Percentiles rank a stretch among this genome's conserved stretches.
Evolutionary conservation across 768 basidiomycete genomes (phyloP).

Genomic region (Boletus sp.): DNA sequence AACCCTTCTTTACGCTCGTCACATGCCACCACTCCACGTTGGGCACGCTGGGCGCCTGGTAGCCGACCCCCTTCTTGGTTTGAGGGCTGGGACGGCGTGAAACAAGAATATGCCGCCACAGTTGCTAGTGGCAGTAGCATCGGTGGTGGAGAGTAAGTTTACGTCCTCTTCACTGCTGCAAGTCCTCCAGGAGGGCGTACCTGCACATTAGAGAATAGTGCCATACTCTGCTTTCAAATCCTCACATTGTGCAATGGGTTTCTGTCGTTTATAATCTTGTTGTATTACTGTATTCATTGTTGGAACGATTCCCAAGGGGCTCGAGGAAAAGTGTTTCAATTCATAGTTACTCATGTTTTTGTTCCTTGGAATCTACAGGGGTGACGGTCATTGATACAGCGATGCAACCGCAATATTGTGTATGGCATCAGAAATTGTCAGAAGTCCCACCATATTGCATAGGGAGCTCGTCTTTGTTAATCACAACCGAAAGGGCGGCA

Average conservation of each 20-base stretch:
- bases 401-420: neutral
- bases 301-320: neutral
- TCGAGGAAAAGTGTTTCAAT: neutral
- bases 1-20: constrained; percentile 25
- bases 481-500: constrained; percentile 55
- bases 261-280: neutral
- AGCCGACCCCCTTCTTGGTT: constrained; percentile 38
- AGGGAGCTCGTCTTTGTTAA: constrained; percentile 59
- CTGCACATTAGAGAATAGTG: neutral
- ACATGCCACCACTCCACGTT: constrained; percentile 11
- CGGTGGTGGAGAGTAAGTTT: constrained; percentile 22
- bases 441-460: constrained; percentile 68
- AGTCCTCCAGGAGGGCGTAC: neutral
- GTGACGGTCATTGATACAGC: neutral
- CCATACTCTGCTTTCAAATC: neutral
- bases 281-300: neutral
- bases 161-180: neutral
- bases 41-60: constrained; percentile 27
- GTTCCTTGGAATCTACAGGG: neutral
- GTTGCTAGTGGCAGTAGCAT: constrained; percentile 35
- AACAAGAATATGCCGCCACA: constrained; percentile 44
- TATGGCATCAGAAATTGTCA: constrained; percentile 42
- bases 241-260: neutral
- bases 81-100: constrained; percentile 38
- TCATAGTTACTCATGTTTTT: neutral